Evolutionary conservation across 2,329 filamentous ascomycete genomes (phyloP).

Genomic region (Didymella arachidicola): DNA sequence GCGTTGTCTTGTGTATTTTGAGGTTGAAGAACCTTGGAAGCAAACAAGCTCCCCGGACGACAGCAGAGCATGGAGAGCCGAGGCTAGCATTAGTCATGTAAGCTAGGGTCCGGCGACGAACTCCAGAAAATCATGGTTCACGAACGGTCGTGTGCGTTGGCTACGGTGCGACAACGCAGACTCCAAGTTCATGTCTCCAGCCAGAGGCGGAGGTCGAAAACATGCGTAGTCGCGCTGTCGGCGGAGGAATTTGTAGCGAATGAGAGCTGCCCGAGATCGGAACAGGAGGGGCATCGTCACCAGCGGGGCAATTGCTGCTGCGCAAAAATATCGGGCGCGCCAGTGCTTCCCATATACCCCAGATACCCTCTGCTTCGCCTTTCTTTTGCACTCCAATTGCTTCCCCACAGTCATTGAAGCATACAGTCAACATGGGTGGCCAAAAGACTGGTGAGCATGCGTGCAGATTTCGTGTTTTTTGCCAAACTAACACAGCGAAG

Average conservation of each 20-base stretch:
- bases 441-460: conserved; percentile 47
- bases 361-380: conserved; percentile 18
- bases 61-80: conserved; percentile 23
- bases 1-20: neutral
- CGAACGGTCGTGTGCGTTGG: neutral
- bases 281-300: conserved; percentile 23
- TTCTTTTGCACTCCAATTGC: conserved; percentile 29
- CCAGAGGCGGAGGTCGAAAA: neutral
- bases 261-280: conserved; percentile 18
- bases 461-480: neutral
- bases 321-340: conserved; percentile 32
- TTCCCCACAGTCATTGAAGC: conserved; percentile 12
- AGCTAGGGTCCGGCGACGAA: conserved; percentile 15
- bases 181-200: neutral
- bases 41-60: conserved; percentile 4
- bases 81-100: conserved; percentile 23
- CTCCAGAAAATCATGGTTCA: neutral
- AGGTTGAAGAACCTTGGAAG: neutral
- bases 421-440: conserved; percentile 41
- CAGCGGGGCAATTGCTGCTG: conserved; percentile 32
- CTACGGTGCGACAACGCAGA: neutral
- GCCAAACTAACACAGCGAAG: conserved; percentile 49
- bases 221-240: conserved; percentile 10
- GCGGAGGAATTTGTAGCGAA: conserved; percentile 19
- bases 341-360: conserved; percentile 30